Evolutionary conservation across 305 asterid genomes (phyloP), one percentile per base, ranked within the genome.

Genomic region (Plantago rigida): DNA sequence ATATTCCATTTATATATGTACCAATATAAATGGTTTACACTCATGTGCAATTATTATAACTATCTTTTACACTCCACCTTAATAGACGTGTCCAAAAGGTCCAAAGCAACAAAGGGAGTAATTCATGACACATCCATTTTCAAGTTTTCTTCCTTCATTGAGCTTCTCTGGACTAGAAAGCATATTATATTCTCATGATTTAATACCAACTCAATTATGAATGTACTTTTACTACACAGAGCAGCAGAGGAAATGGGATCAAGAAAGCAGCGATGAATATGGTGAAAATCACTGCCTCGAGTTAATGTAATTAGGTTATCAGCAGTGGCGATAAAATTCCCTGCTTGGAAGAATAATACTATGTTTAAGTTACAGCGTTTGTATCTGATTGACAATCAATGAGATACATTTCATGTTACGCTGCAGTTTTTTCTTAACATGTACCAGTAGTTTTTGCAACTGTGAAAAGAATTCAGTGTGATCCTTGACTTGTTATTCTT

Each of bases 301-400:
- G 48, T 62, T 66, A 34, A 41, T 34, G 74, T 60, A 53, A 51
- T 57, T 24, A 49, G 15, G 12, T 63, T 39, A 26, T 11, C 14
- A 42, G 67, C 50, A 51, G 11, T 5, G 54, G 47, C 63, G 47
- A 51, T 22, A 9, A 45, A 60, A 49, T 67, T 44, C 2, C 34
- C 55, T 54, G 65, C 65, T 47, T 41, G n/a, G 48, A 53, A 47
- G 28, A 46, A 61, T 26, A 12, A 50, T 8, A 36, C 10, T 36
- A 36, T 8, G 10, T 62, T 31, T 50, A 54, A 13, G 64, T 26
- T 45, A 52, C 12, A 14, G 24, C n/a, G 15, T 48, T 44, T 11
- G 80, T 77, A 49, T 77, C 77, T 50, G 67, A 51, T 72, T 73
- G 79, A 73, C 66, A 80, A 71, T 79, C 67, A 67, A 71, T 68